Conservation (phyloP, 352 stramenopile genomes). For the Pythium dissimile region DNA sequence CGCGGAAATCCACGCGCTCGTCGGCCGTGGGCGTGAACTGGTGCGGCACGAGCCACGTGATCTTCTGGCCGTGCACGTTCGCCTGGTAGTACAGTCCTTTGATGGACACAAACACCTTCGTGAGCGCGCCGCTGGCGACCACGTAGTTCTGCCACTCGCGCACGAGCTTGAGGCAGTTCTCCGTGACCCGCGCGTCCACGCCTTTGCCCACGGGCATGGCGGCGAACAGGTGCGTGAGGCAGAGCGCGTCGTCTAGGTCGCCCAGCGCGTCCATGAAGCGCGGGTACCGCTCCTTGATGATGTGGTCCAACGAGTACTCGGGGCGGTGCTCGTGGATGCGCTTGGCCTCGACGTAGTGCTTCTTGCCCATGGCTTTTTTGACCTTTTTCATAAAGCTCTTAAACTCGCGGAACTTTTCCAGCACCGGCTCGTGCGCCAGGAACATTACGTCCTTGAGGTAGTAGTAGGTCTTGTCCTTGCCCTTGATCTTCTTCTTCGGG, state of each 20-base stretch:
- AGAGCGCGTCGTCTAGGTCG: constrained; percentile 99
- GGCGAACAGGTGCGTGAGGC: constrained; percentile 96
- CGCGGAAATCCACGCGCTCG: constrained; percentile 97
- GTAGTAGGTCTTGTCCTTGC: constrained; percentile 99
- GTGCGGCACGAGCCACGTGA: constrained; percentile 99
- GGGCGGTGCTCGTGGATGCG: constrained; percentile 87
- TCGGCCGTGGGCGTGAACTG: constrained; percentile 97
- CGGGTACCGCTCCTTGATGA: constrained; percentile 98
- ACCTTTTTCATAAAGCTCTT: constrained; percentile 99
- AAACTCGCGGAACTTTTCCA: constrained; percentile 98
- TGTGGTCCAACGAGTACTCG: constrained; percentile 96
- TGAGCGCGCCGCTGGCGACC: constrained; percentile 85
- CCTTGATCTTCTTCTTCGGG: constrained; percentile 92
- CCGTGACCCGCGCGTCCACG: constrained; percentile 85
- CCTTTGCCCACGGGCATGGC: constrained; percentile 90
- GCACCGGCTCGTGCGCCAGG: constrained; percentile 96
- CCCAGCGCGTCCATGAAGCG: constrained; percentile 95
- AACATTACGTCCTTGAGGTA: constrained; percentile 99
- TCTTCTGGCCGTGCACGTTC: constrained; percentile 87
- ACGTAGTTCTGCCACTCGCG: constrained; percentile 97
- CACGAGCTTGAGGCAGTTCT: constrained; percentile 90
- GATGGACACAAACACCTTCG: constrained; percentile 98
- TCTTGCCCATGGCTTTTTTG: constrained; percentile 82
- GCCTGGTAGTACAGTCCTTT: constrained; percentile 99
- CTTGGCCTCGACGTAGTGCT: constrained; percentile 76